phyloP scores from a whole-genome alignment of 805 yeast species.

The Starmerella sirachaensis region DNA sequence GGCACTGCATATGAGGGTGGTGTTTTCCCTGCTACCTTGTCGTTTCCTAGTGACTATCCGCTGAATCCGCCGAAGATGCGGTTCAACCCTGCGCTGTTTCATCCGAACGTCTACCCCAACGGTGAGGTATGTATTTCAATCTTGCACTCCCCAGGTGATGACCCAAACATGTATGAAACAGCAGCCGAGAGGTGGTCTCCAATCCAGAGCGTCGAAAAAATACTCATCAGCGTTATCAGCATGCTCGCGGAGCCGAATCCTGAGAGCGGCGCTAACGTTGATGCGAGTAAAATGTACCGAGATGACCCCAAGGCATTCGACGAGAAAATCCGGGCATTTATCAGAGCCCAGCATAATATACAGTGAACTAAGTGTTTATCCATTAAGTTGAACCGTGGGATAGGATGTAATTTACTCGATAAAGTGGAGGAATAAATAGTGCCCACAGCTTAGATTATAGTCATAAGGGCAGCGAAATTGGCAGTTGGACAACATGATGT shows the following conservation, averaged over 20 bases:
- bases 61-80: conserved; percentile 66
- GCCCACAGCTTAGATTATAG: too few relatives aligned
- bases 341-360: conserved; percentile 59
- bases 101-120: conserved; percentile 86
- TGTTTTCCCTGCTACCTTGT: conserved; percentile 63
- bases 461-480: too few relatives aligned
- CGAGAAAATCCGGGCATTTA: conserved; percentile 51
- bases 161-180: conserved; percentile 86
- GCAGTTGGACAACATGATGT: too few relatives aligned
- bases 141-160: conserved; percentile 93
- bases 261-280: conserved; percentile 87
- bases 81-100: conserved; percentile 72
- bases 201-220: conserved; percentile 94
- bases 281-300: conserved; percentile 79
- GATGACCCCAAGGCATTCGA: conserved; percentile 63
- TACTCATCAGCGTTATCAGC: conserved; percentile 79
- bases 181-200: conserved; percentile 99
- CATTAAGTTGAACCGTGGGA: too few relatives aligned
- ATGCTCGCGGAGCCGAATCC: conserved; percentile 93
- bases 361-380: conserved; percentile 23
- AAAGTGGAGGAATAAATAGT: too few relatives aligned
- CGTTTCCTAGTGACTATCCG: conserved; percentile 72
- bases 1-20: conserved; percentile 82
- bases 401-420: too few relatives aligned
- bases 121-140: conserved; percentile 95